Conservation (phyloP, 176 grass and related monocot species). For the Cenchrus fungigraminus region DNA sequence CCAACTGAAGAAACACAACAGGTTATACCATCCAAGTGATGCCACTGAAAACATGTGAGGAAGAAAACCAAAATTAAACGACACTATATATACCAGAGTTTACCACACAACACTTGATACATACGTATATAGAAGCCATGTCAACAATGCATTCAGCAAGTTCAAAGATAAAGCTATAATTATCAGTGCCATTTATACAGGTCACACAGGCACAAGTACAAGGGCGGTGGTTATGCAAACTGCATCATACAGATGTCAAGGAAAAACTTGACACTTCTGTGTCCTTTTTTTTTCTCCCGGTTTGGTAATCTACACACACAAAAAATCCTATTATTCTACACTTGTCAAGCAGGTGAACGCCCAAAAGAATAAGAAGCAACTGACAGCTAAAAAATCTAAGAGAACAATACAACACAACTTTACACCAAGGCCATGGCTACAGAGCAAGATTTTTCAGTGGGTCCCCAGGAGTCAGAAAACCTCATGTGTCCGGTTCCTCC, state of each 20-base stretch:
- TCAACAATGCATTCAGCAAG: neutral
- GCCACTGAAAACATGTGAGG: neutral
- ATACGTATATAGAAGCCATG: neutral
- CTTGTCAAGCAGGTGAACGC: conserved; percentile 40
- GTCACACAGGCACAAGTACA: conserved; percentile 39
- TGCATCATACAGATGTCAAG: conserved; percentile 44
- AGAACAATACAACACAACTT: conserved; percentile 51
- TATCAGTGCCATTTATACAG: conserved; percentile 53
- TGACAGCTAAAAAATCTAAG: conserved; percentile 33
- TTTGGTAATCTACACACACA: conserved; percentile 48
- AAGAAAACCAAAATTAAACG: neutral
- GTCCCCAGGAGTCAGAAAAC: conserved; percentile 31
- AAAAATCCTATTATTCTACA: conserved; percentile 62
- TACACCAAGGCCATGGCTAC: conserved; percentile 32
- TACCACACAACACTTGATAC: neutral
- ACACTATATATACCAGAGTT: neutral
- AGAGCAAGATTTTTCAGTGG: conserved; percentile 32
- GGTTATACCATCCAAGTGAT: neutral
- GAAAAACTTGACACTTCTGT: conserved; percentile 34
- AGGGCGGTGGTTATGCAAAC: conserved; percentile 31
- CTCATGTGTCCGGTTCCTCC: conserved; percentile 45
- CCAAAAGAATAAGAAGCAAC: conserved; percentile 47
- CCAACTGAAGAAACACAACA: neutral
- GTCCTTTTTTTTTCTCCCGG: neutral
- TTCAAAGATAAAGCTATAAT: conserved; percentile 23